A percentile compares a stretch with the other conserved stretches of the same genome.
Evolutionary conservation across 371 early-diverging fungal species (phyloP).

Genomic region (Sporodiniella umbellata): DNA sequence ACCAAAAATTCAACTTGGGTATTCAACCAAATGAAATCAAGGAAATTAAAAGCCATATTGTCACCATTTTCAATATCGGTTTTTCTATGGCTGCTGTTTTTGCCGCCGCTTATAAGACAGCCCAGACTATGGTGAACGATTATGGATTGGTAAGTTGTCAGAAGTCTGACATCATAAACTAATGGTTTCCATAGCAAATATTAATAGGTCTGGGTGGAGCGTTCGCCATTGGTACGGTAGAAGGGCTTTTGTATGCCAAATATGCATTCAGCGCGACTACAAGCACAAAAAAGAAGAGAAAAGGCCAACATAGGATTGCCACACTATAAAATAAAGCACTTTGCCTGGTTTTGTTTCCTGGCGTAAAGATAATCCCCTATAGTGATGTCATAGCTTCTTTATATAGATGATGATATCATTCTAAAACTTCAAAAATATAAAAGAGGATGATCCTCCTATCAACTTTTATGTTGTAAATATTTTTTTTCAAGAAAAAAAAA

Average conservation of each 20-base stretch:
- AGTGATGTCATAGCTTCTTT: too few species aligned
- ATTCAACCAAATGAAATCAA: slow-evolving; percentile 44
- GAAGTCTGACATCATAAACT: background rate
- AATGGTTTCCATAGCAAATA: slow-evolving; percentile 30
- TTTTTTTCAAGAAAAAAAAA: background rate
- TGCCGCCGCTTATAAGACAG: slow-evolving; percentile 55
- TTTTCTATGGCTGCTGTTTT: slow-evolving; percentile 65
- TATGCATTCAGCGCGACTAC: slow-evolving; percentile 23
- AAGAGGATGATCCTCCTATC: too few species aligned
- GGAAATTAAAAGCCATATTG: slow-evolving; percentile 47
- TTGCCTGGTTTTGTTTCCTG: too few species aligned
- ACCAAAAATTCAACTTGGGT: slow-evolving; percentile 27
- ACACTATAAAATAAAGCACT: slow-evolving; percentile 5
- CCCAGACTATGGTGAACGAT: slow-evolving; percentile 50
- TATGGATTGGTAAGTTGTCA: slow-evolving; percentile 49
- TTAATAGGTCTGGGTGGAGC: slow-evolving; percentile 51
- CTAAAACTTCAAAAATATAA: too few species aligned
- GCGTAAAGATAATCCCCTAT: too few species aligned
- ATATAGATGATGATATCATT: too few species aligned
- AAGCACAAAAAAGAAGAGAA: slow-evolving; percentile 17
- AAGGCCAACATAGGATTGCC: slow-evolving; percentile 16
- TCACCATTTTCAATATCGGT: slow-evolving; percentile 59
- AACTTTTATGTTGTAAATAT: too few species aligned
- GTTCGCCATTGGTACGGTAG: slow-evolving; percentile 54
- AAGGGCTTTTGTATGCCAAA: slow-evolving; percentile 41